phyloP scores from a whole-genome alignment of 495 filamentous ascomycete genomes.

The Neurospora sp. region DNA sequence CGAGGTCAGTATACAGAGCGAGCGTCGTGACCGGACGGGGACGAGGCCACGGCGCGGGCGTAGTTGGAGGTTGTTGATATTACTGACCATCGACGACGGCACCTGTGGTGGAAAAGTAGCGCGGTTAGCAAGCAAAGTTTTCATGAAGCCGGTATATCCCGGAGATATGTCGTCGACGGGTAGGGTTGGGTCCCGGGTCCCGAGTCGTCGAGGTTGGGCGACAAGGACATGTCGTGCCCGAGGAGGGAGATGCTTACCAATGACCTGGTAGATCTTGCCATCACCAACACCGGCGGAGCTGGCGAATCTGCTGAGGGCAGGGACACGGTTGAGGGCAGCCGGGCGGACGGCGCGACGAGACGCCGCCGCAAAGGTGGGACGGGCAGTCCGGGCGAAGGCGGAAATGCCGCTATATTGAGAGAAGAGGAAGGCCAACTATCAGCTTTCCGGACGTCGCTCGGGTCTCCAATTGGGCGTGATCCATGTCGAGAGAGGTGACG shows the following conservation, averaged over 20 bases:
- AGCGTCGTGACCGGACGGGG: neutral
- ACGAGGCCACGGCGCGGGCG: conserved; percentile 1
- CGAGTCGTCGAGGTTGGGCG: neutral
- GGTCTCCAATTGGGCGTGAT: conserved; percentile 22
- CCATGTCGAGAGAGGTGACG: conserved; percentile 6
- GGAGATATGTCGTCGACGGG: neutral
- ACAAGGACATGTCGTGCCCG: neutral
- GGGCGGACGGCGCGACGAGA: conserved; percentile 61
- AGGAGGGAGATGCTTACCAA: conserved; percentile 18
- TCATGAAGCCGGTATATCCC: neutral
- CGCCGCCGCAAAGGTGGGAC: conserved; percentile 56
- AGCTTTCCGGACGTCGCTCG: conserved; percentile 14
- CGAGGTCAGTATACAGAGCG: conserved; percentile 13
- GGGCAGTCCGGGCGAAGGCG: conserved; percentile 68
- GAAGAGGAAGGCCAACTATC: conserved; percentile 24
- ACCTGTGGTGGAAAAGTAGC: conserved; percentile 44
- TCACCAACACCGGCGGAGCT: conserved; percentile 52
- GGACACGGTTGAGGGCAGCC: conserved; percentile 50
- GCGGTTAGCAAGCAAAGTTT: conserved; percentile 22
- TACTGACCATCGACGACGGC: conserved; percentile 66
- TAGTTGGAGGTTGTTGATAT: conserved; percentile 6
- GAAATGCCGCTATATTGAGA: conserved; percentile 56
- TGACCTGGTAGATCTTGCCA: conserved; percentile 79
- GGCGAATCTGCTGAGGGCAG: conserved; percentile 54
- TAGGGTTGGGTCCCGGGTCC: neutral